Base-by-base conservation (phyloP, 495 filamentous ascomycete genomes). In the Penicillium ochrochloron region DNA sequence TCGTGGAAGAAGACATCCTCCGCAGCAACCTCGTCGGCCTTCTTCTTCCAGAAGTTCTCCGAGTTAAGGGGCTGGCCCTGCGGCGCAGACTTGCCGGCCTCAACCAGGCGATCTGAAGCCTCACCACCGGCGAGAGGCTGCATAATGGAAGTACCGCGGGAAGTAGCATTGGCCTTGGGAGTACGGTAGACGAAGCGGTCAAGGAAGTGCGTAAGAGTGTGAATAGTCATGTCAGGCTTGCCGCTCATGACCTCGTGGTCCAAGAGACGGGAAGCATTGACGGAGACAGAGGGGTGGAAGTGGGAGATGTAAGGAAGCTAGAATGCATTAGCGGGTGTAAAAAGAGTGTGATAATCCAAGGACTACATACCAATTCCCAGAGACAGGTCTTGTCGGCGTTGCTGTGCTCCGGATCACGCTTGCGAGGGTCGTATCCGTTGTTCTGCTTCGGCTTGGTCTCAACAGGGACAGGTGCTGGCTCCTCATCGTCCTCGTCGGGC, bases 1-100 rank as follows among this genome's bases (percentile, higher is more conserved):
- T 90, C 87, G 77, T 99, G 95, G 85, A 99, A 99, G 86, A 99
- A 99, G 48, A 91, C 92, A 69, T 99, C 96, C 70, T 99, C 93
- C 0, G 88, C 91, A 0, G 88, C 86, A 11, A 99, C 88, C 46
- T 98, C 89, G 54, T 90, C 89, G n/a, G 86, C 82, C 74, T 90
- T 92, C 84, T 91, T 90, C 68, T 89, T 89, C 93, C 93, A 97
- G 84, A 99, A 99, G 17, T 86, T 83, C 61, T 96, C 91, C 3
- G 89, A 89, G 78, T 98, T 99, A 74, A 97, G 83, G 1, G 83
- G 86, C 34, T 78, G 52, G 12, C 51, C 48, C 21, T 77, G 69
- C 60, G 74, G 78, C 29, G 76, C 74, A 3, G 73, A 70, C 61
- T 83, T 82, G 59, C 79, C 85, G 60, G 78, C 84, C 3, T 85